Percentiles rank a stretch among this genome's conserved stretches.
These are phyloP conservation scores for Saturnispora diversa DNA, from an alignment of 805 yeast genomes.

Conservation along the genomic window DNA sequence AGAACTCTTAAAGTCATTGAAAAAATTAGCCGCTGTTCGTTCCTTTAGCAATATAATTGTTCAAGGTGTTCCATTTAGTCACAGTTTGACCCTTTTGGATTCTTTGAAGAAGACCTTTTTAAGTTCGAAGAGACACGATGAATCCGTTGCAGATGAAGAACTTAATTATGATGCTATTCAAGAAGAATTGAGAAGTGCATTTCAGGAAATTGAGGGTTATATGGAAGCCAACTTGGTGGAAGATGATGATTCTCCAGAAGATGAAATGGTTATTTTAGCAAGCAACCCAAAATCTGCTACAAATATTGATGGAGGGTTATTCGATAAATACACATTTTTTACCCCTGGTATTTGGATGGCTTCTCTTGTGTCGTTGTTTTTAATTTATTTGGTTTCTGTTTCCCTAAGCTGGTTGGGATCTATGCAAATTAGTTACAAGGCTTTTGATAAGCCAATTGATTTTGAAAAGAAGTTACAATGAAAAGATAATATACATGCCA, in stretches of 20 bases:
- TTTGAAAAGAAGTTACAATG: conserved; percentile 40
- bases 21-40: conserved; percentile 14
- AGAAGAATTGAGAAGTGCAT: conserved; percentile 26
- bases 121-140: conserved; percentile 15
- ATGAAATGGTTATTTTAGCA: no score
- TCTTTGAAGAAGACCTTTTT: not conserved
- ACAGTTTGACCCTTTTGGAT: conserved; percentile 14
- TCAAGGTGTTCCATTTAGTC: conserved; percentile 29
- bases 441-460: conserved; percentile 65
- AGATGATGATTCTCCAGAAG: not conserved
- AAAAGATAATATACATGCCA: not conserved
- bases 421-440: conserved; percentile 69
- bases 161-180: conserved; percentile 23
- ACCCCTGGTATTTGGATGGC: conserved; percentile 78
- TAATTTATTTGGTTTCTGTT: conserved; percentile 46
- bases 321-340: conserved; percentile 62
- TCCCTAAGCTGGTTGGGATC: conserved; percentile 68
- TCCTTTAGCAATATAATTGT: conserved; percentile 20
- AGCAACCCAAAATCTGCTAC: no score
- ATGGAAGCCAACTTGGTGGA: conserved; percentile 13
- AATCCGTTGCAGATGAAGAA: conserved; percentile 17
- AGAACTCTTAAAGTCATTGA: conserved; percentile 13
- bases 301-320: conserved; percentile 38
- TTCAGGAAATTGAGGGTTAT: conserved; percentile 24
- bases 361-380: conserved; percentile 53